Base-by-base conservation (phyloP, 1,139 yeast species). In the Yamadazyma pseudoaaseri region DNA sequence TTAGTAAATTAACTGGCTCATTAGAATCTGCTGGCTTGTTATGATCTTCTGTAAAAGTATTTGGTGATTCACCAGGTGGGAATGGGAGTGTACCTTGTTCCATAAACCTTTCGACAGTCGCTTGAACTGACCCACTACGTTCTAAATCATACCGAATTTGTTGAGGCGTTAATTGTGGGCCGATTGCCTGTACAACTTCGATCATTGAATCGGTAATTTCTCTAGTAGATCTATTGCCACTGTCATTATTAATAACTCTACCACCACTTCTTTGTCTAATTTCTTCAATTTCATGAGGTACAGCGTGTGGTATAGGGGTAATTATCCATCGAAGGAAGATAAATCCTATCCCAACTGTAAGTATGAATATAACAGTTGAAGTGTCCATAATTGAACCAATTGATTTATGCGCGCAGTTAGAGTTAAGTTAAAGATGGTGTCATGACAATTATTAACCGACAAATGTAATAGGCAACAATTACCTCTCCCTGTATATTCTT, bases 131-230 rank as follows among this genome's bases (percentile, higher is more conserved):
- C 1, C 95, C 95, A 0, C 94, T 75, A 38, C 77, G 69, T 49
- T 79, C 76, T 44, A 76, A 62, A 49, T 79, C 86, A 41, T 68
- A 62, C 39, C 76, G 65, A 41, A 90, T 86, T 54, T 86, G 95
- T n/a, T 74, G 85, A 6, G 62, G 71, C 0, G 86, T 67, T 31
- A 86, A 62, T 21, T 70, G 69, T 1, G 97, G 97, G 0, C 89
- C 96, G 42, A 90, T 69, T 17, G 89, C 77, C 47, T 81, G 86
- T 1, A 90, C 97, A 1, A 86, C 81, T 45, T 85, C 94, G 31
- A 90, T 70, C 97, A 90, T 90, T 42, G 76, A 80, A 8, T 70
- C 74, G 3, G 87, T 83, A n/a, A 85, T 84, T 3, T 65, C 71
- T n/a, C n/a, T n/a, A n/a, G n/a, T n/a, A n/a, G n/a, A n/a, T 36